phyloP scores from a whole-genome alignment of 2,329 filamentous ascomycete genomes.

The Erysiphe pulchra region DNA sequence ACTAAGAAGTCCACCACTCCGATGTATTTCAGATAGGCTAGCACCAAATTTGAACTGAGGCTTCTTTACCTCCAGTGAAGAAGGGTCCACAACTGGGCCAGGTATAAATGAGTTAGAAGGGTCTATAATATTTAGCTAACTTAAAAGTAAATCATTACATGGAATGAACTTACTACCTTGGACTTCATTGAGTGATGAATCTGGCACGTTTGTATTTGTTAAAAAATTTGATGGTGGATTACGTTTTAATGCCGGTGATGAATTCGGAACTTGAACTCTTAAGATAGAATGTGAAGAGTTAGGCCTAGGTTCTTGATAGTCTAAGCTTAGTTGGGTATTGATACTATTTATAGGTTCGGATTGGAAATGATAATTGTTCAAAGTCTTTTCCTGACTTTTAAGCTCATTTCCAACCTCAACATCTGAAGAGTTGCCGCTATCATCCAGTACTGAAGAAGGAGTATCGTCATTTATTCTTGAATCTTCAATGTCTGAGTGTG shows the following conservation, averaged over 20 bases:
- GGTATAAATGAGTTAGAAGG: background rate
- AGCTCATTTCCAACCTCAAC: background rate
- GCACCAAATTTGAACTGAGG: background rate
- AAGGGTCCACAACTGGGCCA: background rate
- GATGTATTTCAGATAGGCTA: background rate
- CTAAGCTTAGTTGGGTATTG: background rate
- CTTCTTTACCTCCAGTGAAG: background rate
- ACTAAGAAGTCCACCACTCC: background rate
- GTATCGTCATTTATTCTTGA: background rate
- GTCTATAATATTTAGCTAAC: background rate
- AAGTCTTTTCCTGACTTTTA: conserved; percentile 1
- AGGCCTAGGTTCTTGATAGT: background rate
- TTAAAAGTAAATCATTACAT: background rate
- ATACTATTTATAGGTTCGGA: background rate
- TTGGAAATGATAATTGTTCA: background rate
- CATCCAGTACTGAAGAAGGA: background rate
- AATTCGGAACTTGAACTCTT: background rate
- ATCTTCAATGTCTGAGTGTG: background rate
- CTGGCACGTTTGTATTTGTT: background rate
- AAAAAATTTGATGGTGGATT: background rate
- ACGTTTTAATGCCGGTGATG: background rate
- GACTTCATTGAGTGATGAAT: background rate
- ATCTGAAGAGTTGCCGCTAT: background rate
- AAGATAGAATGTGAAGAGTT: background rate
- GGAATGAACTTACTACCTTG: background rate